Base-by-base conservation (phyloP, 805 yeast genomes). In the Kuraishia hungarica region DNA sequence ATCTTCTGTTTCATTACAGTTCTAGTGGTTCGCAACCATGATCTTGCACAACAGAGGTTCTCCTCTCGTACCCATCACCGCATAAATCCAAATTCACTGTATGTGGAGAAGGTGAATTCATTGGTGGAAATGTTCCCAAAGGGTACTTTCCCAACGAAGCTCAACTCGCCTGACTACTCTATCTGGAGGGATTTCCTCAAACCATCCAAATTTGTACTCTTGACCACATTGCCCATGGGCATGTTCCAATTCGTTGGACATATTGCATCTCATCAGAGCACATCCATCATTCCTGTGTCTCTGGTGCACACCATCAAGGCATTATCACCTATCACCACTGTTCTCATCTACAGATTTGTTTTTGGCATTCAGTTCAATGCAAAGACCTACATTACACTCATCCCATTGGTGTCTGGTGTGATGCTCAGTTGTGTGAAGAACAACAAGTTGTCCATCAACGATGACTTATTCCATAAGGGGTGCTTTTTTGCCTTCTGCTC, bases 251-350 rank as follows among this genome's bases (percentile, higher is more conserved):
- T 93, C 61, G 74, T 86, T 21, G 99, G 98, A 21, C 98, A 93
- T 69, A 83, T 92, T 58, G 82, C 96, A 15, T 82, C 96, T 7
- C 97, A 92, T 67, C 87, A 88, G 65, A 93, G 98, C n/a, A 91
- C 97, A 1, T 80, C 92, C 1, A 69, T 88, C 58, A 89, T 94
- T 53, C 97, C 97, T 0, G 97, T 94, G n/a, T 88, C 97, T 4
- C 72, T 92, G 60, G 97, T 94, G 21, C 97, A 93, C 68, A 91
- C 97, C 8, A 84, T 93, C 62, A 94, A 94, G 72, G 94, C 97
- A 1, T 74, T 93, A 46, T 86, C 96, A 35, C 99, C 99, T 2
- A 75, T 93, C 24, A 81, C 89, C 52, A 93, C 98, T 0, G 97
- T 94, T 13, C 68, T 82, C 29, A 88, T 89, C 49, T 91, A 91